Evolutionary conservation across 2,329 filamentous ascomycete species (phyloP), one percentile per base, ranked within the genome.

Genomic region (Fusarium sp.): DNA sequence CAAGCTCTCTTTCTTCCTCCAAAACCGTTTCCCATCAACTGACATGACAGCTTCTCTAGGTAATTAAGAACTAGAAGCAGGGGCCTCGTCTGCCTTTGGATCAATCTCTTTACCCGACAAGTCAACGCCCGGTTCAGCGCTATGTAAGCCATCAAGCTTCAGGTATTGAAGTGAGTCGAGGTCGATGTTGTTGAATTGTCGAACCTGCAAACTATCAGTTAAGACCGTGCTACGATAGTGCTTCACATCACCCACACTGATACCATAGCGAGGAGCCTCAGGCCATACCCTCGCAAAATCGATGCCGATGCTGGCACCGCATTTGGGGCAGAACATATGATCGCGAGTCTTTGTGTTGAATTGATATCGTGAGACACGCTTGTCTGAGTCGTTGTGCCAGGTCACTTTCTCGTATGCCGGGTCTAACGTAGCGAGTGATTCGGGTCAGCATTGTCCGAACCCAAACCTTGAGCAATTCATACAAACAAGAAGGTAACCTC

Each of bases 401-500:
- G 73, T 77, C 47, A 86, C 81, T 39, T 85, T 76, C 7, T 80
- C 75, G 41, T 83, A 81, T 5, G 69, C 33, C 15, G 84, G 82
- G 69, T 86, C 84, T 85, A 20, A 16, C 9, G 16, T n/a, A 35
- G 18, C 7, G 22, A 18, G 14, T 11, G 20, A 26, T 20, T 16
- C 31, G 20, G 33, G 44, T 71, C 28, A 73, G 28, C 33, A 42
- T 30, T 35, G 3, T 24, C n/a, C 15, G 16, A 24, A 7, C 5
- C 18, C 9, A 7, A 24, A 16, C 4, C 10, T 15, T 8, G 11
- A n/a, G 7, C 16, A 22, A 42, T 24, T 44, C 68, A 44, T 48
- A 85, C 84, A 87, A 47, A 88, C 81, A 33, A 88, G 80, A 30
- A 88, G 79, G 65, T 88, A 88, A 1, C 87, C 87, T 39, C 85